Conservation (phyloP, 169 alveolate genomes). For the Cyclospora cayetanensis region DNA sequence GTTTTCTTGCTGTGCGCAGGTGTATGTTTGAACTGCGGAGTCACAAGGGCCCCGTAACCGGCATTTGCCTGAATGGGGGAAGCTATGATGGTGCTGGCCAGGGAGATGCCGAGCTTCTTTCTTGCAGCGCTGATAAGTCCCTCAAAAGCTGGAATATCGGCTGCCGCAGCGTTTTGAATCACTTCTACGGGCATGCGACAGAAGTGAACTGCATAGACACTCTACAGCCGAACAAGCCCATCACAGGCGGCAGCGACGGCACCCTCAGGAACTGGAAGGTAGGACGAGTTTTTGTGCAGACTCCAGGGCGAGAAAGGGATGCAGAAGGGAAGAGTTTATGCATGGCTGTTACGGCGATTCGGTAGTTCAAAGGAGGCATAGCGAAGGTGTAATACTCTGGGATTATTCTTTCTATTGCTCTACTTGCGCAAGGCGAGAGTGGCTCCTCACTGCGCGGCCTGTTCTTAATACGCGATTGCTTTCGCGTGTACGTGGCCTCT, state of each 20-base stretch:
- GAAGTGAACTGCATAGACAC: slow-evolving; percentile 72
- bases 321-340: too few relatives aligned
- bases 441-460: too few relatives aligned
- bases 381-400: too few relatives aligned
- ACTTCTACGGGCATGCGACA: slow-evolving; percentile 75
- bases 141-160: slow-evolving; percentile 71
- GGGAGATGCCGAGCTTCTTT: slow-evolving; percentile 59
- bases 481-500: too few relatives aligned
- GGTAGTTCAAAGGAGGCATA: too few relatives aligned
- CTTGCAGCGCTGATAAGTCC: slow-evolving; percentile 76
- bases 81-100: neutral
- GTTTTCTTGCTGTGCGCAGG: neutral
- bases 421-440: too few relatives aligned
- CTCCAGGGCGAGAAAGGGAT: too few relatives aligned
- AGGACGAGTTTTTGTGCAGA: too few relatives aligned
- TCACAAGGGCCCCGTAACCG: slow-evolving; percentile 74
- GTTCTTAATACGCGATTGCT: too few relatives aligned
- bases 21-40: slow-evolving; percentile 71
- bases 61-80: slow-evolving; percentile 41
- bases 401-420: too few relatives aligned
- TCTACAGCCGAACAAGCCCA: slow-evolving; percentile 73
- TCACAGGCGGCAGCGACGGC: slow-evolving; percentile 75
- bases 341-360: too few relatives aligned
- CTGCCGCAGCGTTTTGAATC: slow-evolving; percentile 17
- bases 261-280: slow-evolving; percentile 76